These are phyloP conservation scores for Elsinoe batatas DNA, from an alignment of 2,329 filamentous ascomycete genomes.

Conservation along the genomic window DNA sequence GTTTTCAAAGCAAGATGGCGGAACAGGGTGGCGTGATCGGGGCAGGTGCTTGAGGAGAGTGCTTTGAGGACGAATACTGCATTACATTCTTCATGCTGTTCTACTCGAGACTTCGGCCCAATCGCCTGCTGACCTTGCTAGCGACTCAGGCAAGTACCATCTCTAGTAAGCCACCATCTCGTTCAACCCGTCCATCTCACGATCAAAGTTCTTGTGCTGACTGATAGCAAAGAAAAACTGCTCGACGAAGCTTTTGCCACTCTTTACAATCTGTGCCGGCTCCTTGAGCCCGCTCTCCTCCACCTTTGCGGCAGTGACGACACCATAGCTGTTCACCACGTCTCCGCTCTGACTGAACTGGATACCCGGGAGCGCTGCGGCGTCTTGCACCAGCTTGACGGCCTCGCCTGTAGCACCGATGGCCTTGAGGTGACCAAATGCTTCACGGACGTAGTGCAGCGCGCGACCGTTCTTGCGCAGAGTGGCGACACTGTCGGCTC, in stretches of 20 bases:
- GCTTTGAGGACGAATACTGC: neutral
- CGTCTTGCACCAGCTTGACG: slow-evolving; percentile 50
- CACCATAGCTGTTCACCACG: slow-evolving; percentile 62
- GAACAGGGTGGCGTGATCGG: too few species aligned
- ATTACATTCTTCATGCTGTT: neutral
- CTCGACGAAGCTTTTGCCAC: slow-evolving; percentile 58
- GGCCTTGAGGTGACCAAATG: slow-evolving; percentile 72
- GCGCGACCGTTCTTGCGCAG: slow-evolving; percentile 62
- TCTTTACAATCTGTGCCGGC: slow-evolving; percentile 53
- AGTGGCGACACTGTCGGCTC: slow-evolving; percentile 51
- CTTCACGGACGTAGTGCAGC: slow-evolving; percentile 66
- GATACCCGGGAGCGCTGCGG: slow-evolving; percentile 38
- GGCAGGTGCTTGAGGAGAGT: neutral
- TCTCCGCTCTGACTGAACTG: slow-evolving; percentile 40
- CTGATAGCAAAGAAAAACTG: slow-evolving; percentile 61
- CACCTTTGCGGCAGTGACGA: slow-evolving; percentile 54
- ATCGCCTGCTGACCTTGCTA: neutral
- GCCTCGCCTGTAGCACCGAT: slow-evolving; percentile 68
- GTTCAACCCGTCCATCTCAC: slow-evolving; percentile 62
- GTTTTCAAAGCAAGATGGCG: neutral
- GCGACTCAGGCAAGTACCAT: too few species aligned
- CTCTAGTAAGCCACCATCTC: slow-evolving; percentile 58
- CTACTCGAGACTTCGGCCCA: neutral
- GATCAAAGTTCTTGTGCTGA: slow-evolving; percentile 62
- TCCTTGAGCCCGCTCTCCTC: slow-evolving; percentile 52